Conservation (phyloP, 2,329 filamentous ascomycete species). For the Phyllosticta capitalensis region DNA sequence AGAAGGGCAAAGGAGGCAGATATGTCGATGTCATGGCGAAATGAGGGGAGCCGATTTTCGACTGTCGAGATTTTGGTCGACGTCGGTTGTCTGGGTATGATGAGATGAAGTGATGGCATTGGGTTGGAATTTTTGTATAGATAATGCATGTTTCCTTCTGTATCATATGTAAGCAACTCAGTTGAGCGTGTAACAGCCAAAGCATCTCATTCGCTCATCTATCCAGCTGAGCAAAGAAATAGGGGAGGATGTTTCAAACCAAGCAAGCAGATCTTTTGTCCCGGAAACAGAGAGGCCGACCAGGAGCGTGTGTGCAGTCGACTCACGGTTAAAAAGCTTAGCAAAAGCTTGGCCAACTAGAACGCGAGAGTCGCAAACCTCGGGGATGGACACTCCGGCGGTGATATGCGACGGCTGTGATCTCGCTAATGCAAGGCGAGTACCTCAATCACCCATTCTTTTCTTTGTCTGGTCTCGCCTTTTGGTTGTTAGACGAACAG, state of each 20-base stretch:
- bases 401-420: no score
- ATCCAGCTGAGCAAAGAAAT: no score
- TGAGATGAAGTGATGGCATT: not conserved
- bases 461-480: no score
- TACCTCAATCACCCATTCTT: no score
- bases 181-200: not conserved
- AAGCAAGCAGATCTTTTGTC: no score
- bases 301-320: no score
- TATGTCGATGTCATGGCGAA: conserved; percentile 93
- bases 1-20: conserved; percentile 70
- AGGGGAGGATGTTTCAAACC: no score
- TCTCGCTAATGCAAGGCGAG: no score
- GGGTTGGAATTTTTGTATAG: not conserved
- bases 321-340: not conserved
- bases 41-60: not conserved
- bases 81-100: not conserved
- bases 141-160: not conserved
- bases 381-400: no score
- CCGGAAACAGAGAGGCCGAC: no score
- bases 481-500: no score
- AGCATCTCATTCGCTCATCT: not conserved
- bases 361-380: not conserved
- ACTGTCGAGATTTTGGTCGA: not conserved
- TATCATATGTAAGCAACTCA: not conserved
- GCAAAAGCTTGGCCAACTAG: not conserved